Conservation (phyloP, 2,329 filamentous ascomycete genomes). For the Ceratocystiopsis minuta region DNA sequence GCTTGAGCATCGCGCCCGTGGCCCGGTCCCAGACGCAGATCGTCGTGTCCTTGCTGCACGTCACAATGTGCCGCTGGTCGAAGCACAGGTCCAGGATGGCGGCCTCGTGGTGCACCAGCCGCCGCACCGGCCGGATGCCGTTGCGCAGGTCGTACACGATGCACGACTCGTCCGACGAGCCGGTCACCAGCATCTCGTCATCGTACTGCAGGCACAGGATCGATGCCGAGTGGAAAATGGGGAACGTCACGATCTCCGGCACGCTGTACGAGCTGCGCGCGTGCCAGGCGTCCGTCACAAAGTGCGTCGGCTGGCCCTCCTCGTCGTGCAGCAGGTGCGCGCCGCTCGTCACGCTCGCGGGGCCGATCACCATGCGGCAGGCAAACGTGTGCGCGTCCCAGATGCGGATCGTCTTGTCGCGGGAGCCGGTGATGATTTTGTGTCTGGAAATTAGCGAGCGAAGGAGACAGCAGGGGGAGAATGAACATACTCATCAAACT, state of each 20-base stretch:
- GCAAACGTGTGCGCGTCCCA: conserved; percentile 87
- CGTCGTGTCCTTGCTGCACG: conserved; percentile 86
- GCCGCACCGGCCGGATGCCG: conserved; percentile 61
- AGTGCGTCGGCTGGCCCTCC: conserved; percentile 33
- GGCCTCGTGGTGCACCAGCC: conserved; percentile 61
- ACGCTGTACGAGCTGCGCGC: conserved; percentile 24
- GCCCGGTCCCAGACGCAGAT: conserved; percentile 89
- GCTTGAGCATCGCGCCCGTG: conserved; percentile 57
- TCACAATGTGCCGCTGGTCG: conserved; percentile 81
- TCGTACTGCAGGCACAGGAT: conserved; percentile 94
- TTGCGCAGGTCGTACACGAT: conserved; percentile 77
- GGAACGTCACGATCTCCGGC: conserved; percentile 38
- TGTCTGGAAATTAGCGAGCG: background rate
- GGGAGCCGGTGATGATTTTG: conserved; percentile 92
- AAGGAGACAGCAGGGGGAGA: no score
- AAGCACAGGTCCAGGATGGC: conserved; percentile 91
- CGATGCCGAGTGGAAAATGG: conserved; percentile 65
- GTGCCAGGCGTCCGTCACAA: conserved; percentile 24
- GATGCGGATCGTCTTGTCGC: conserved; percentile 85
- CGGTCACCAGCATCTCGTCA: conserved; percentile 79
- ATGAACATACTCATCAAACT: conserved; percentile 74
- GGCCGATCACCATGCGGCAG: conserved; percentile 74
- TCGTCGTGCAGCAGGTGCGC: conserved; percentile 31
- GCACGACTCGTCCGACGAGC: conserved; percentile 79
- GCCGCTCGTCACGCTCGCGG: conserved; percentile 43